Base-by-base conservation (phyloP, 2,329 filamentous ascomycete species). In the Aphanocladium album region DNA sequence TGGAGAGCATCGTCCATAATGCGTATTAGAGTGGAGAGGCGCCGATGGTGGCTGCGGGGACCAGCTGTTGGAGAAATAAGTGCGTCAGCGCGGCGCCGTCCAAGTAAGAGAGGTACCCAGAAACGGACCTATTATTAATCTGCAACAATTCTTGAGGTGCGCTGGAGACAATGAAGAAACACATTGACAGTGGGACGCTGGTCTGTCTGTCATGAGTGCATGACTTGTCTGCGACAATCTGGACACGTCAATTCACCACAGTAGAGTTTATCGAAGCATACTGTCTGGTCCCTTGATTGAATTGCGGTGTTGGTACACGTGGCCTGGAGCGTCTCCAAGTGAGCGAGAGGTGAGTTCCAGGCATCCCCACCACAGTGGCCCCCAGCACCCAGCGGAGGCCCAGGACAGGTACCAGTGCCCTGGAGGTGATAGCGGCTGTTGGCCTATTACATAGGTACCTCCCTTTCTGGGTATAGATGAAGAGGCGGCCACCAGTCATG, bases 1-100 rank as follows among this genome's bases (percentile, higher is more conserved):
- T n/a, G n/a, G n/a, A n/a, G n/a, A n/a, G n/a, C n/a, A n/a, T n/a
- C n/a, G n/a, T n/a, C n/a, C n/a, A n/a, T n/a, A n/a, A n/a, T n/a
- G n/a, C n/a, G n/a, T n/a, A n/a, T 51, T 37, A 5, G 47, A 16
- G 49, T 52, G 49, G 51, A 54, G 51, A 41, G 21, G 23, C 3
- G 35, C 51, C 51, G 51, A 54, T 54, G 51, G 51, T 54, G 51
- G 51, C 35, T 54, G 51, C 17, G 35, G 51, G 51, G 51, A 27
- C n/a, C 33, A 43, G 49, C 37, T 43, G 25, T 43, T 54, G 35
- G 51, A 41, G 21, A 25, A 27, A 21, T 7, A 16, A 30, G 19
- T 52, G 49, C 19, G n/a, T n/a, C n/a, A n/a, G n/a, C n/a, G n/a
- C n/a, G n/a, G n/a, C n/a, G n/a, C n/a, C n/a, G n/a, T n/a, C n/a